phyloP scores from a whole-genome alignment of 208 protist genomes.

The Hexamita inflata region DNA sequence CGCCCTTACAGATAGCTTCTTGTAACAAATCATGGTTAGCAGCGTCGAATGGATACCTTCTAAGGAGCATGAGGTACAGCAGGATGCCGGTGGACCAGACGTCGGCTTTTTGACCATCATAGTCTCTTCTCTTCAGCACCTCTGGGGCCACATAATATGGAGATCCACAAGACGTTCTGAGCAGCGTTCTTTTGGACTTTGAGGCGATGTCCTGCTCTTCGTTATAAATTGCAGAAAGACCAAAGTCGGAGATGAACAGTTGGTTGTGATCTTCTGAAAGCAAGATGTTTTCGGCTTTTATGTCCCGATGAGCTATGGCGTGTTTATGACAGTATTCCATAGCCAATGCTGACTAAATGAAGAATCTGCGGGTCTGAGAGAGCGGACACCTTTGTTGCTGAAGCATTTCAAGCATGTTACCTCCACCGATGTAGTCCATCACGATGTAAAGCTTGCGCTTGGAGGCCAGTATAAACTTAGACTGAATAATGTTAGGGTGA shows the following conservation, averaged over 20 bases:
- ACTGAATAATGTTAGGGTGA: slow-evolving; percentile 45
- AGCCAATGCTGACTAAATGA: slow-evolving; percentile 57
- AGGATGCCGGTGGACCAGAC: slow-evolving; percentile 33
- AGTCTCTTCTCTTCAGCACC: slow-evolving; percentile 24
- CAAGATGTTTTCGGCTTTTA: slow-evolving; percentile 70
- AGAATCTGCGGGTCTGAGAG: slow-evolving; percentile 54
- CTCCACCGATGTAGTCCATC: slow-evolving; percentile 59
- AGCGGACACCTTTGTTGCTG: slow-evolving; percentile 47
- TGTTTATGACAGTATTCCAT: slow-evolving; percentile 61
- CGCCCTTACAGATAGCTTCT: neutral
- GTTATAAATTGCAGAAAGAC: slow-evolving; percentile 20
- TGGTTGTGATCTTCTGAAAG: slow-evolving; percentile 51
- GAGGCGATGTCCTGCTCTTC: neutral
- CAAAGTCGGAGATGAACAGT: slow-evolving; percentile 41
- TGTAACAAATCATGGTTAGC: neutral
- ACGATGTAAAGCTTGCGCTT: slow-evolving; percentile 57
- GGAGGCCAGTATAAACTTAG: slow-evolving; percentile 26
- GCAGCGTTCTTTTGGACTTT: no score
- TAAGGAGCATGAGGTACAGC: slow-evolving; percentile 22
- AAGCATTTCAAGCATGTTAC: slow-evolving; percentile 59
- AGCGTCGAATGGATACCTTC: slow-evolving; percentile 9
- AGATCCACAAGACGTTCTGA: slow-evolving; percentile 31
- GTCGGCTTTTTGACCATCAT: slow-evolving; percentile 31
- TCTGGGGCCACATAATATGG: slow-evolving; percentile 35
- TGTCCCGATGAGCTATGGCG: slow-evolving; percentile 64